Percentiles rank a stretch among this genome's conserved stretches.
These are phyloP conservation scores for Paramecium sexaurelia DNA, from an alignment of 73 alveolate species.

Conservation along the genomic window DNA sequence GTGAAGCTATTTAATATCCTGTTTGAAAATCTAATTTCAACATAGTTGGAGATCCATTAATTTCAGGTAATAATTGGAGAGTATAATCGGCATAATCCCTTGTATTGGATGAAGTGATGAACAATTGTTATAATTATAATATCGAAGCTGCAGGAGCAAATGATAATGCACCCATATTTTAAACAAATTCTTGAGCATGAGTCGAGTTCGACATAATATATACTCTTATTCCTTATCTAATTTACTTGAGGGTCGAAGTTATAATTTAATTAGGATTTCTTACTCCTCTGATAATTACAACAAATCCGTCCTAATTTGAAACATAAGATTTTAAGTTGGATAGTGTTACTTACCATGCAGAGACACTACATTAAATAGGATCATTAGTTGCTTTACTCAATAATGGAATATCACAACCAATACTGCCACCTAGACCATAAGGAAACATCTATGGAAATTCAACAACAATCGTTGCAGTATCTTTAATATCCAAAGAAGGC, in stretches of 20 bases:
- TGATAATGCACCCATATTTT: slow-evolving; percentile 7
- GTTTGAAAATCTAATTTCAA: slow-evolving; percentile 31
- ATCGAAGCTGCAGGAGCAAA: slow-evolving; percentile 58
- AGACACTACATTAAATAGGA: slow-evolving; percentile 52
- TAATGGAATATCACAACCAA: slow-evolving; percentile 43
- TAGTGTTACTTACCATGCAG: slow-evolving; percentile 35
- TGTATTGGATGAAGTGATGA: slow-evolving; percentile 30
- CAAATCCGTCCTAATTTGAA: slow-evolving; percentile 10
- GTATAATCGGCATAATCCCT: slow-evolving; percentile 61
- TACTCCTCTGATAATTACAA: slow-evolving; percentile 14
- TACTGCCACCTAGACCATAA: slow-evolving; percentile 54
- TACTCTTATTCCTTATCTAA: slow-evolving; percentile 16
- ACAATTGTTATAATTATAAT: slow-evolving; percentile 20
- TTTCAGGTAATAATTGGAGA: background rate
- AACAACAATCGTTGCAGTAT: slow-evolving; percentile 30
- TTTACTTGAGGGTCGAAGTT: background rate
- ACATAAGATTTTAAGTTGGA: slow-evolving; percentile 50
- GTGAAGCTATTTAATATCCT: slow-evolving; percentile 56
- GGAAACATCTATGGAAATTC: slow-evolving; percentile 57
- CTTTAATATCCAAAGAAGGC: background rate
- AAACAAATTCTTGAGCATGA: slow-evolving; percentile 57
- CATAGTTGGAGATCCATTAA: background rate
- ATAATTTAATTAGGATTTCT: slow-evolving; percentile 24
- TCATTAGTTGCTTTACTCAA: slow-evolving; percentile 52
- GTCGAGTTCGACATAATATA: slow-evolving; percentile 40